Evolutionary conservation across 2,329 filamentous ascomycete species (phyloP).

Genomic region (Fusarium aywerte): DNA sequence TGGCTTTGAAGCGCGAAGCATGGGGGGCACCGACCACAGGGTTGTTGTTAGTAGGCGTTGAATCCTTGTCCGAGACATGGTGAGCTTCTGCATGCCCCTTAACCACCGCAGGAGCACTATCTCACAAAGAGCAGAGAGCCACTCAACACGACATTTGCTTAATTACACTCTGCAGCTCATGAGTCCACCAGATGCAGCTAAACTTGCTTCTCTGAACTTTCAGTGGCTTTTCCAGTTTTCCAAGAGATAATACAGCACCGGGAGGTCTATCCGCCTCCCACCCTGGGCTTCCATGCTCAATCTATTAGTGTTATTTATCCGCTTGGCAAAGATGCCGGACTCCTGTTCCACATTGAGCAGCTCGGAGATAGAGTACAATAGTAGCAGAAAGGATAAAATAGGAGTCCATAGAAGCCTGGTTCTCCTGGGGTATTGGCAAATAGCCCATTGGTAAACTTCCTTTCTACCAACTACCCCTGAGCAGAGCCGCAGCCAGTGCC

Average conservation of each 20-base stretch:
- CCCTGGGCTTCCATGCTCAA: neutral
- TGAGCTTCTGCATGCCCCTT: conserved; percentile 47
- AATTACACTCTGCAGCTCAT: conserved; percentile 42
- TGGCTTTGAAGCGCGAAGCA: conserved; percentile 28
- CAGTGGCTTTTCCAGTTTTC: neutral
- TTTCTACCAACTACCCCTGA: conserved; percentile 34
- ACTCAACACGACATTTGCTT: conserved; percentile 36
- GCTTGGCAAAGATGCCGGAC: neutral
- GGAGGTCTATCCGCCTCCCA: conserved; percentile 17
- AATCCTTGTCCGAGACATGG: conserved; percentile 42
- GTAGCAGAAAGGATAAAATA: neutral
- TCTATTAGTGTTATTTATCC: conserved; percentile 8
- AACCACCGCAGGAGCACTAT: conserved; percentile 42
- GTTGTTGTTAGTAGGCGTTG: conserved; percentile 41
- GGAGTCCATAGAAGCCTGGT: neutral
- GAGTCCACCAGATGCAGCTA: neutral
- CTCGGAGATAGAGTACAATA: conserved; percentile 1
- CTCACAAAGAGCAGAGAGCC: conserved; percentile 26
- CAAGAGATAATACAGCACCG: conserved; percentile 1
- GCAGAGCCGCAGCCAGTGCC: conserved; percentile 32
- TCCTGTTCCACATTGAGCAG: conserved; percentile 22
- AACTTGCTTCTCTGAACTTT: conserved; percentile 21
- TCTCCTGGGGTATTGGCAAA: neutral
- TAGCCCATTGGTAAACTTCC: conserved; percentile 10
- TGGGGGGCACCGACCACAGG: conserved; percentile 46